phyloP scores from a whole-genome alignment of 805 yeast species.

The Danielozyma ontarioensis region DNA sequence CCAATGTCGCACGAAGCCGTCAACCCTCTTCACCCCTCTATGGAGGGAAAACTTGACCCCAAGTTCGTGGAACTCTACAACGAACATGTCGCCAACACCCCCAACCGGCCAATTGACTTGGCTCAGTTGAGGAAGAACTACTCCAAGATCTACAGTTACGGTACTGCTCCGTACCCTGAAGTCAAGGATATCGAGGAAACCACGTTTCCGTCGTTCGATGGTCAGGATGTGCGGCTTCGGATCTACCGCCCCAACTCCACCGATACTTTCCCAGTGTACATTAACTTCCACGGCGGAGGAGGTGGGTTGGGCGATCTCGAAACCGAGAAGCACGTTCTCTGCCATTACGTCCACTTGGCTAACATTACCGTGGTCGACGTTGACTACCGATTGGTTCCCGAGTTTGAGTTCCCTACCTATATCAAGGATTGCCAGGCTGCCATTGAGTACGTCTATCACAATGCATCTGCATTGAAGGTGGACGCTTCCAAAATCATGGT shows the following conservation, averaged over 20 bases:
- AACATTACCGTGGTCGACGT: constrained; percentile 23
- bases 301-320: constrained; percentile 27
- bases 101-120: constrained; percentile 12
- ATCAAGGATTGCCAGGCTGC: constrained; percentile 23
- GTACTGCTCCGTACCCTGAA: constrained; percentile 18
- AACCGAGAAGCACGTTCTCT: constrained; percentile 21
- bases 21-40: constrained; percentile 4
- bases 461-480: constrained; percentile 13
- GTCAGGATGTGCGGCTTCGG: constrained; percentile 14
- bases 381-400: constrained; percentile 25
- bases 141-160: constrained; percentile 17
- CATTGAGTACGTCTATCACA: constrained; percentile 15
- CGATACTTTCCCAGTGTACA: constrained; percentile 18
- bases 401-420: constrained; percentile 19
- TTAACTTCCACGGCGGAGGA: constrained; percentile 31
- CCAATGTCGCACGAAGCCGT: constrained; percentile 4
- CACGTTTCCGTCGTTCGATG: constrained; percentile 16
- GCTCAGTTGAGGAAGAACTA: constrained; percentile 17
- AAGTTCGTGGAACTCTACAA: constrained; percentile 15
- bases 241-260: constrained; percentile 21
- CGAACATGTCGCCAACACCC: constrained; percentile 15
- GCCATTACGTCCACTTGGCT: constrained; percentile 18
- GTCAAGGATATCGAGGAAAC: constrained; percentile 10
- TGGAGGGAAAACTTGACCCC: constrained; percentile 19
- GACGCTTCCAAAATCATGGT: constrained; percentile 16